A percentile compares a stretch with the other conserved stretches of the same genome.
Evolutionary conservation across 805 yeast genomes (phyloP).

Genomic region (Sugiyamaella boreocaroliniensis): DNA sequence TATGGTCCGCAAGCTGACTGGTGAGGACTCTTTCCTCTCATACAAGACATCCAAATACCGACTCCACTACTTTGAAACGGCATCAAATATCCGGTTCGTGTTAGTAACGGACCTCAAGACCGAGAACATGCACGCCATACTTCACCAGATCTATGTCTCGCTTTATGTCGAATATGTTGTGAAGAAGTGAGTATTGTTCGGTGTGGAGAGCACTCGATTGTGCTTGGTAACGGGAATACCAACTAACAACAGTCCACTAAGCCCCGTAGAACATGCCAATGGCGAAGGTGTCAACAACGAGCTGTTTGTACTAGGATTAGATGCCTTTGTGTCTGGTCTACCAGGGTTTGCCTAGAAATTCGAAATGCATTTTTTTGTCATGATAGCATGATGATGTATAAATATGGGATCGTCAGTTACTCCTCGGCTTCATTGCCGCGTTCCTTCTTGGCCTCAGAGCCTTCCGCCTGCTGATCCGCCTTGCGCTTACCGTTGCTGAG

Average conservation of each 20-base stretch:
- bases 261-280: slow-evolving; percentile 52
- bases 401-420: not conserved
- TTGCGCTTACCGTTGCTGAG: slow-evolving; percentile 26
- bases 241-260: slow-evolving; percentile 33
- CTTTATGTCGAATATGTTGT: slow-evolving; percentile 56
- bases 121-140: slow-evolving; percentile 47
- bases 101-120: slow-evolving; percentile 59
- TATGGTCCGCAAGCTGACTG: slow-evolving; percentile 52
- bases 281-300: slow-evolving; percentile 50
- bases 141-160: slow-evolving; percentile 53
- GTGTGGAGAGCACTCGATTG: slow-evolving; percentile 3
- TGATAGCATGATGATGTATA: not conserved
- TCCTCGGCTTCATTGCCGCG: not conserved
- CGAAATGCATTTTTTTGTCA: not conserved
- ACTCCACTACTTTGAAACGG: slow-evolving; percentile 73
- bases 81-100: slow-evolving; percentile 71
- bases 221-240: not conserved
- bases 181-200: slow-evolving; percentile 45
- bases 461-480: slow-evolving; percentile 4
- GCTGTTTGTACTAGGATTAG: slow-evolving; percentile 50
- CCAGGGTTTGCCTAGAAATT: slow-evolving; percentile 22
- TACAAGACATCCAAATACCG: slow-evolving; percentile 61
- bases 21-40: slow-evolving; percentile 31
- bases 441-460: not conserved
- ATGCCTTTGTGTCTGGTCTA: slow-evolving; percentile 37